Conservation (phyloP, 495 filamentous ascomycete genomes). For the Endocarpon pusillum region DNA sequence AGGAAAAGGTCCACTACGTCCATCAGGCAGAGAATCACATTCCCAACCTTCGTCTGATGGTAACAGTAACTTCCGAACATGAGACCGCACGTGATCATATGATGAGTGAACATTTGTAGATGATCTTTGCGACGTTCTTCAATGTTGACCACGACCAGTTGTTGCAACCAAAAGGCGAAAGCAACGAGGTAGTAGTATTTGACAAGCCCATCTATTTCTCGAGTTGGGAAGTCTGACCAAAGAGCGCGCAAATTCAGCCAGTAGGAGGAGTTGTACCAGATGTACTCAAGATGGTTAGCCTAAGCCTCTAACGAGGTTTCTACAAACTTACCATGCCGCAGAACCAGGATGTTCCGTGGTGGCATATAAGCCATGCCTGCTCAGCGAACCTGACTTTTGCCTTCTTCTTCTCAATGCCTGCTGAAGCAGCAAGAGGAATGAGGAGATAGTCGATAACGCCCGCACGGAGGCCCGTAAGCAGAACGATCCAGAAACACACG, state of each 20-base stretch:
- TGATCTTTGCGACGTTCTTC: constrained; percentile 90
- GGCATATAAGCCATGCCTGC: constrained; percentile 77
- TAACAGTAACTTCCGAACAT: constrained; percentile 70
- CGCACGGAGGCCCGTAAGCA: constrained; percentile 77
- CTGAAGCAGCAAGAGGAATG: constrained; percentile 48
- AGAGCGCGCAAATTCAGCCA: constrained; percentile 61
- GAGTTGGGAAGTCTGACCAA: constrained; percentile 69
- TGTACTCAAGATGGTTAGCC: constrained; percentile 40
- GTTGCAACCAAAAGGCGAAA: constrained; percentile 85
- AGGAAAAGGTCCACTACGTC: constrained; percentile 81
- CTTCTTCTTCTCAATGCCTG: constrained; percentile 51
- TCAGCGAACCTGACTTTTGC: constrained; percentile 69
- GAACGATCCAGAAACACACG: constrained; percentile 60
- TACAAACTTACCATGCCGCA: constrained; percentile 68
- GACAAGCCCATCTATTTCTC: constrained; percentile 49
- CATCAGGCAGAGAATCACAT: constrained; percentile 81
- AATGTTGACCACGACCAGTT: constrained; percentile 84
- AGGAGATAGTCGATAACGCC: constrained; percentile 73
- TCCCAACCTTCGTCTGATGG: constrained; percentile 69
- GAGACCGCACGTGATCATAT: constrained; percentile 71
- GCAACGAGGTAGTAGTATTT: constrained; percentile 90
- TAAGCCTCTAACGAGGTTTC: background rate
- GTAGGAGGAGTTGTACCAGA: constrained; percentile 61
- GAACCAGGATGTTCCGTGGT: constrained; percentile 62
- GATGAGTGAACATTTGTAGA: constrained; percentile 89